Percentiles rank a stretch among this genome's conserved stretches.
These are phyloP conservation scores for Diaporthe sp. DNA, from an alignment of 2,329 filamentous ascomycete genomes.

Conservation along the genomic window DNA sequence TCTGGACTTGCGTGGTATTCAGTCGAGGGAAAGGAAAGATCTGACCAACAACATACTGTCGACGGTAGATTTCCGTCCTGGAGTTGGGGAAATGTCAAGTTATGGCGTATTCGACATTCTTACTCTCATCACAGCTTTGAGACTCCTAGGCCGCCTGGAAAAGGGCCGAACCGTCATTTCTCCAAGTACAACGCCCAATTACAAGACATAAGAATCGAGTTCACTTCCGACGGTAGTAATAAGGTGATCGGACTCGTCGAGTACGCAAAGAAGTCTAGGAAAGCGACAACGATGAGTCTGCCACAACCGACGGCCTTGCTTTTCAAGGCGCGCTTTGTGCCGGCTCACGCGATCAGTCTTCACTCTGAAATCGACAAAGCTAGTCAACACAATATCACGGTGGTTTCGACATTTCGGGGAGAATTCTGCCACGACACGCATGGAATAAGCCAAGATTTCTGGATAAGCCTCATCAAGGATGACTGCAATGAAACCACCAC, in stretches of 20 bases:
- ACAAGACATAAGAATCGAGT: background rate
- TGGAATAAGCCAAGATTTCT: background rate
- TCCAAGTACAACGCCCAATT: background rate
- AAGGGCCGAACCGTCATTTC: background rate
- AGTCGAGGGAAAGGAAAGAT: background rate
- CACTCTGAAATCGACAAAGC: background rate
- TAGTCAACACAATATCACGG: background rate
- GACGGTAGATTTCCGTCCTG: background rate
- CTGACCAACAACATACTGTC: background rate
- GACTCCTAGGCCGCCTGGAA: background rate
- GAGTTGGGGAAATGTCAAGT: conserved; percentile 1
- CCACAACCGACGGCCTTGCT: background rate
- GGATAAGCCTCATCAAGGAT: background rate
- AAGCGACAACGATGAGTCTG: background rate
- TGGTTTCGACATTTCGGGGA: background rate
- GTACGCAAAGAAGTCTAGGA: background rate
- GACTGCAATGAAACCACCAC: background rate
- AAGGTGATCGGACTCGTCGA: background rate
- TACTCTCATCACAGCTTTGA: accelerated
- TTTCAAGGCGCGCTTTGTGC: background rate
- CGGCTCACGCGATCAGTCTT: background rate
- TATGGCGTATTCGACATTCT: background rate
- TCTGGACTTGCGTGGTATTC: background rate
- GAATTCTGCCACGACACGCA: background rate
- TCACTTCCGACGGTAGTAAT: background rate